Evolutionary conservation across 2,329 filamentous ascomycete genomes (phyloP).

Genomic region (Kalmusia sp.): DNA sequence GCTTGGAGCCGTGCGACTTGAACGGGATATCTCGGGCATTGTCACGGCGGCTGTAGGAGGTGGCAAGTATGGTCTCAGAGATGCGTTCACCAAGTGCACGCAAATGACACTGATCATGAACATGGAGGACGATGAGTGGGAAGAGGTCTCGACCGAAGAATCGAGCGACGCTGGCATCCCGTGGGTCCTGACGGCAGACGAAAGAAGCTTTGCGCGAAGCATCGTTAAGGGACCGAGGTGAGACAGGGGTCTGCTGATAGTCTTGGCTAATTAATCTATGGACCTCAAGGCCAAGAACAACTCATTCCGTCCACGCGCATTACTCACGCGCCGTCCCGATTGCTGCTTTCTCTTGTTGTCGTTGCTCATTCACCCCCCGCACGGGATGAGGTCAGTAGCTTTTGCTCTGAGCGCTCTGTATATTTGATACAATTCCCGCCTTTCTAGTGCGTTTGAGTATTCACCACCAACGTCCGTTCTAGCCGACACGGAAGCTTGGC

Average conservation of each 20-base stretch:
- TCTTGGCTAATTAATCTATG: conserved; percentile 5
- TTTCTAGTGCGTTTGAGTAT: background rate
- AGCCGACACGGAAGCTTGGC: conserved; percentile 6
- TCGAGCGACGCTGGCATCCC: conserved; percentile 65
- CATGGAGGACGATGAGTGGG: conserved; percentile 97
- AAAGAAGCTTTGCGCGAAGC: conserved; percentile 74
- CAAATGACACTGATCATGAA: conserved; percentile 88
- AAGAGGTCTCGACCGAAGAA: conserved; percentile 67
- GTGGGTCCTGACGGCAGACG: conserved; percentile 76
- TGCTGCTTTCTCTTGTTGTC: background rate
- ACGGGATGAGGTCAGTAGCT: too few species aligned
- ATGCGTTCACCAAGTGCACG: conserved; percentile 75
- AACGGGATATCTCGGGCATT: conserved; percentile 82
- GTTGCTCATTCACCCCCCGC: too few species aligned
- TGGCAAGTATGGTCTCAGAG: conserved; percentile 76
- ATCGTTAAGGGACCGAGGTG: conserved; percentile 60
- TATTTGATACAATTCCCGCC: background rate
- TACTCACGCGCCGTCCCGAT: background rate
- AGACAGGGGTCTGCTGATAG: background rate
- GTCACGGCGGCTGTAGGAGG: conserved; percentile 69
- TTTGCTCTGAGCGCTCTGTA: too few species aligned
- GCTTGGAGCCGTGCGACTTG: conserved; percentile 81
- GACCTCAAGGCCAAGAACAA: background rate
- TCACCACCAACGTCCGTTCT: conserved; percentile 1
- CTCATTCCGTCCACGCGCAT: background rate